A percentile compares a stretch with the other conserved stretches of the same genome.
These are phyloP conservation scores for Neurospora tetraspora DNA, from an alignment of 495 filamentous ascomycete species.

Conservation along the genomic window DNA sequence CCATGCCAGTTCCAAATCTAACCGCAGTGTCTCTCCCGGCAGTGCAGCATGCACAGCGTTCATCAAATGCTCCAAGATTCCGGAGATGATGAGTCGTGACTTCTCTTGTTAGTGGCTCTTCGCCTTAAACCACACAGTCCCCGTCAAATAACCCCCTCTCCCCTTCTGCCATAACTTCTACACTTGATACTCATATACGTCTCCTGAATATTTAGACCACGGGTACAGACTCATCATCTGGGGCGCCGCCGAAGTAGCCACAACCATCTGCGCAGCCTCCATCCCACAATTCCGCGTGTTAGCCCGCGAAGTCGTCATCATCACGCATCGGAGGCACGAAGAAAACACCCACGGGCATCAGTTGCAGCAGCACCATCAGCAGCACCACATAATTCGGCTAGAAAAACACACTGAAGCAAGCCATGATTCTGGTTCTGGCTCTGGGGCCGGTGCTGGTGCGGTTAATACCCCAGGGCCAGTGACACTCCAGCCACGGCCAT, in stretches of 20 bases:
- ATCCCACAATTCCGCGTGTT: conserved; percentile 26
- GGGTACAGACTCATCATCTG: conserved; percentile 20
- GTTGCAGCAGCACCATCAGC: background rate
- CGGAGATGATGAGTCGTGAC: conserved; percentile 6
- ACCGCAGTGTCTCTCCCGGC: background rate
- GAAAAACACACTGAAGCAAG: background rate
- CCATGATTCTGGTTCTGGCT: background rate
- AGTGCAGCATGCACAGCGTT: conserved; percentile 23
- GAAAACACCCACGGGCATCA: background rate
- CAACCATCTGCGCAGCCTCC: conserved; percentile 25
- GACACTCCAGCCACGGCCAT: background rate
- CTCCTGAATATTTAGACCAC: conserved; percentile 6
- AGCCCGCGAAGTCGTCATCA: conserved; percentile 9
- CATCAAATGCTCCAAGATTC: conserved; percentile 18
- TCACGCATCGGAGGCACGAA: conserved; percentile 4
- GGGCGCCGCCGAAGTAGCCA: conserved; percentile 21
- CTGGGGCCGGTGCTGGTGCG: background rate
- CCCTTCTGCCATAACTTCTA: background rate
- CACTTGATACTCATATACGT: background rate
- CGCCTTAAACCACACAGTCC: background rate
- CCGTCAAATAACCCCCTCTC: background rate
- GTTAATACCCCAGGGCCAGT: background rate
- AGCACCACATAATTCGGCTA: background rate
- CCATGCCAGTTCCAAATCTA: background rate
- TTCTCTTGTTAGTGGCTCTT: conserved; percentile 16